Percentiles rank a stretch among this genome's conserved stretches.
Evolutionary conservation across 345 rosid genomes (phyloP).

Genomic region (Aurinia saxatilis): DNA sequence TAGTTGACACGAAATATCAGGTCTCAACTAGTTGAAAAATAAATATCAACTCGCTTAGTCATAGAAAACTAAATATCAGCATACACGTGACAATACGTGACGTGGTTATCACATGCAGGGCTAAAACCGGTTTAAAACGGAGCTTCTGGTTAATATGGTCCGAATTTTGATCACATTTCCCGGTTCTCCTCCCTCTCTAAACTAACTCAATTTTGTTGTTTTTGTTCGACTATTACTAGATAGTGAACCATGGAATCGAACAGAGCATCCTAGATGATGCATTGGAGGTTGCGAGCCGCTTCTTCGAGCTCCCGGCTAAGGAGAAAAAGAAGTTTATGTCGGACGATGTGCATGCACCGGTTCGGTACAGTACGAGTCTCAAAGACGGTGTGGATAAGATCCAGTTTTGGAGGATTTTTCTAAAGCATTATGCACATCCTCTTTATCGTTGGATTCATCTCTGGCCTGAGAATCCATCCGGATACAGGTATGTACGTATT

Average conservation of each 20-base stretch:
- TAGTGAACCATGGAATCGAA: conserved; percentile 55
- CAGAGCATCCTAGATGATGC: conserved; percentile 42
- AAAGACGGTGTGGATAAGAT: conserved; percentile 45
- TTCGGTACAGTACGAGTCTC: conserved; percentile 51
- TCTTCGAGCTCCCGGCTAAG: conserved; percentile 36
- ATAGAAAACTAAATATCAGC: not conserved
- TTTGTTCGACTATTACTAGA: conserved; percentile 22
- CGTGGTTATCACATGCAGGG: not conserved
- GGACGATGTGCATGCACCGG: conserved; percentile 46
- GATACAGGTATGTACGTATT: conserved; percentile 33
- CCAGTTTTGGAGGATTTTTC: conserved; percentile 61
- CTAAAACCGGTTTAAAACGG: not conserved
- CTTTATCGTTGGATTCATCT: conserved; percentile 40
- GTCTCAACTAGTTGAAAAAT: too few relatives aligned
- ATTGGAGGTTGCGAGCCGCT: conserved; percentile 32
- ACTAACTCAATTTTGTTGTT: not conserved
- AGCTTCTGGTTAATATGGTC: too few relatives aligned
- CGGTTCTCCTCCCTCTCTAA: conserved; percentile 5
- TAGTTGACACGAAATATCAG: too few relatives aligned
- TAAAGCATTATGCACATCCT: conserved; percentile 70
- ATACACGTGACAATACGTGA: conserved; percentile 4
- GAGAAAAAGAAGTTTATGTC: conserved; percentile 53
- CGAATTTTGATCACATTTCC: not conserved
- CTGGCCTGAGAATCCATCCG: conserved; percentile 62
- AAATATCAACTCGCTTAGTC: not conserved